Evolutionary conservation across 768 basidiomycete species (phyloP).

Genomic region (Russula foetens): DNA sequence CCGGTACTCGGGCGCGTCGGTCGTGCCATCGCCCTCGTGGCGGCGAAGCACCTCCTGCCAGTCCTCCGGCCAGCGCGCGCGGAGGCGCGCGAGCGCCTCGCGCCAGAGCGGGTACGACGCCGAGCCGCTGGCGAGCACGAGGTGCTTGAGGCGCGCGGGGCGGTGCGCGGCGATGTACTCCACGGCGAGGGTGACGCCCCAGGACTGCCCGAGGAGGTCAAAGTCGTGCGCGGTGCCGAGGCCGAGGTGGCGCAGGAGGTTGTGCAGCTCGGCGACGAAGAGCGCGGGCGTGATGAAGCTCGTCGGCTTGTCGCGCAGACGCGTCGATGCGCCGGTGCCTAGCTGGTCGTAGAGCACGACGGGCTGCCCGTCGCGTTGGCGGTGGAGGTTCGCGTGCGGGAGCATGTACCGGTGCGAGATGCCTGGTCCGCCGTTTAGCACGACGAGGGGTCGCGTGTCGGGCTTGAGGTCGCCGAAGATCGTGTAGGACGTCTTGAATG

Average conservation of each 20-base stretch:
- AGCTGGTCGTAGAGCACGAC: slow-evolving; percentile 35
- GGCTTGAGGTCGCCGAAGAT: slow-evolving; percentile 1
- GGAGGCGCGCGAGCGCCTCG: slow-evolving; percentile 22
- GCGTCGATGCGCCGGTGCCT: slow-evolving; percentile 46
- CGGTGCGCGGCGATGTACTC: slow-evolving; percentile 21
- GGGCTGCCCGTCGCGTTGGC: neutral
- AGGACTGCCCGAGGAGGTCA: slow-evolving; percentile 35
- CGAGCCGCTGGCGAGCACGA: slow-evolving; percentile 26
- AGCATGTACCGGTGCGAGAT: slow-evolving; percentile 5
- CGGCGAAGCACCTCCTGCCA: slow-evolving; percentile 26
- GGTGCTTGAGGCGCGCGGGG: slow-evolving; percentile 28
- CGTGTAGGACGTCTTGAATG: slow-evolving; percentile 7
- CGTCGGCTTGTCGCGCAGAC: slow-evolving; percentile 39
- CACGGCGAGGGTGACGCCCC: slow-evolving; percentile 40
- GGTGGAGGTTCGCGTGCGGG: neutral
- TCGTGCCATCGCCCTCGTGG: slow-evolving; percentile 27
- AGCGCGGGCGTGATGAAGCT: slow-evolving; percentile 43
- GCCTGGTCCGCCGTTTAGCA: slow-evolving; percentile 10
- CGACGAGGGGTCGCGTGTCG: neutral
- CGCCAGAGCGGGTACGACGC: slow-evolving; percentile 28
- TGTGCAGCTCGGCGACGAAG: slow-evolving; percentile 42
- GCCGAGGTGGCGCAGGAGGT: slow-evolving; percentile 36
- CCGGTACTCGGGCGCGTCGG: slow-evolving; percentile 28
- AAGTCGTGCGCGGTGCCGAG: slow-evolving; percentile 39
- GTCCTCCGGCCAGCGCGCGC: slow-evolving; percentile 26